Percentiles rank a stretch among this genome's conserved stretches.
Conservation (phyloP, 805 yeast genomes). For the Candida namnaoensis region DNA sequence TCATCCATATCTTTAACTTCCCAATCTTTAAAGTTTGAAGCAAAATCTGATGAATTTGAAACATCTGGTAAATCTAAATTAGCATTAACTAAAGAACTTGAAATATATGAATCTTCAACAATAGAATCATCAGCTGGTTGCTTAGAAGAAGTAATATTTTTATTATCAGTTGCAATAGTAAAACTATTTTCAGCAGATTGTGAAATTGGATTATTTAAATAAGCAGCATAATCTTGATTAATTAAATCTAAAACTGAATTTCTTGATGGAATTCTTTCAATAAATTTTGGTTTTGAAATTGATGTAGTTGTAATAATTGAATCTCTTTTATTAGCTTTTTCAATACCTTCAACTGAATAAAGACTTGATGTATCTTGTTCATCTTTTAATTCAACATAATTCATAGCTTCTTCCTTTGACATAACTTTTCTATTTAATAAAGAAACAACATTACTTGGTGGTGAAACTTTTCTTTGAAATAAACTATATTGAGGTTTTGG, state of each 20-base stretch:
- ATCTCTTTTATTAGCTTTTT: conserved; percentile 1
- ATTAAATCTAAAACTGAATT: conserved; percentile 7
- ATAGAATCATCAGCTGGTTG: too few relatives aligned
- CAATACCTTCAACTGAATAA: not conserved
- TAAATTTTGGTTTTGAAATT: conserved; percentile 13
- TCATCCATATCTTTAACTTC: conserved; percentile 5
- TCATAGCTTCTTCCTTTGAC: conserved; percentile 5
- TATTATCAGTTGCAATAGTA: not conserved
- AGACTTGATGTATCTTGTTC: conserved; percentile 3
- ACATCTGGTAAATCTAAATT: conserved; percentile 30
- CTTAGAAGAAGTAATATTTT: too few relatives aligned
- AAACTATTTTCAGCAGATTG: not conserved
- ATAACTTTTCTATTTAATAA: conserved; percentile 4
- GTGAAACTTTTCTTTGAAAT: conserved; percentile 8
- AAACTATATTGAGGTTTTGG: conserved; percentile 14
- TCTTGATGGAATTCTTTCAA: conserved; percentile 11
- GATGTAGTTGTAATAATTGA: conserved; percentile 14
- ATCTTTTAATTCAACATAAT: conserved; percentile 2
- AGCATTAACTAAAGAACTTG: not conserved
- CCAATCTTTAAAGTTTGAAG: conserved; percentile 30
- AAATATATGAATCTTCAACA: too few relatives aligned
- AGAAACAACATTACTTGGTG: conserved; percentile 14
- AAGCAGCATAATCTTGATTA: not conserved
- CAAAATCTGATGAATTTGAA: conserved; percentile 40
- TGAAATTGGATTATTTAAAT: not conserved